Evolutionary conservation across 1,139 yeast species (phyloP).

Genomic region (Sugiyamaella sp.): DNA sequence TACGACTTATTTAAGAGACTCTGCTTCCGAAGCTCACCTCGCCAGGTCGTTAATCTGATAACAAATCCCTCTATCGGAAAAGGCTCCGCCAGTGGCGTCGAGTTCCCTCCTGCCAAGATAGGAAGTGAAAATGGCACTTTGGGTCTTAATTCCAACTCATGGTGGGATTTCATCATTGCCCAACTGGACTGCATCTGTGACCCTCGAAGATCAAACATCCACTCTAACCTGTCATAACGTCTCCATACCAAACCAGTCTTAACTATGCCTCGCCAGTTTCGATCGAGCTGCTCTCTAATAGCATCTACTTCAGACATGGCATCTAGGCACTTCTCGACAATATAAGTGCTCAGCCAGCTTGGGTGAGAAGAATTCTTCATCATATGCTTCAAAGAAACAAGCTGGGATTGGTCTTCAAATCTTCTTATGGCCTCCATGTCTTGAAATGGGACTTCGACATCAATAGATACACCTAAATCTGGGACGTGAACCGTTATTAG

Average conservation of each 20-base stretch:
- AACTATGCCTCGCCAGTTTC: conserved; percentile 34
- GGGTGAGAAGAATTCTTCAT: conserved; percentile 28
- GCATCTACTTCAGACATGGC: conserved; percentile 35
- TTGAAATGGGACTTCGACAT: conserved; percentile 47
- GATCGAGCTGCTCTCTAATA: conserved; percentile 21
- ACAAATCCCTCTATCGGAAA: conserved; percentile 76
- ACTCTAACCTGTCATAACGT: conserved; percentile 73
- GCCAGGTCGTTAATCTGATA: conserved; percentile 56
- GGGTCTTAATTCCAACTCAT: conserved; percentile 63
- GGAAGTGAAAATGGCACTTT: conserved; percentile 50
- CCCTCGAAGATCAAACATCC: conserved; percentile 63
- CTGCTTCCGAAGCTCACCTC: conserved; percentile 49
- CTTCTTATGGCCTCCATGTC: conserved; percentile 12
- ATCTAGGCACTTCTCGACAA: conserved; percentile 39
- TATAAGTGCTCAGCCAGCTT: conserved; percentile 31
- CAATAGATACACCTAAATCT: conserved; percentile 50
- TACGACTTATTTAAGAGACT: conserved; percentile 60
- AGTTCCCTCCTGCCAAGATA: conserved; percentile 27
- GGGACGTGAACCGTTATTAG: conserved; percentile 54
- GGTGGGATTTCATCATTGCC: conserved; percentile 50
- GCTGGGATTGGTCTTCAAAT: conserved; percentile 12
- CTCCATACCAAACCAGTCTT: conserved; percentile 62
- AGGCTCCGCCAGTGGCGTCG: conserved; percentile 52
- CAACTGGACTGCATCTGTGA: conserved; percentile 51
- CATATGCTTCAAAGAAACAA: conserved; percentile 22